Conservation (phyloP, 176 grass and related monocot genomes). For the Pontederia paniculata region DNA sequence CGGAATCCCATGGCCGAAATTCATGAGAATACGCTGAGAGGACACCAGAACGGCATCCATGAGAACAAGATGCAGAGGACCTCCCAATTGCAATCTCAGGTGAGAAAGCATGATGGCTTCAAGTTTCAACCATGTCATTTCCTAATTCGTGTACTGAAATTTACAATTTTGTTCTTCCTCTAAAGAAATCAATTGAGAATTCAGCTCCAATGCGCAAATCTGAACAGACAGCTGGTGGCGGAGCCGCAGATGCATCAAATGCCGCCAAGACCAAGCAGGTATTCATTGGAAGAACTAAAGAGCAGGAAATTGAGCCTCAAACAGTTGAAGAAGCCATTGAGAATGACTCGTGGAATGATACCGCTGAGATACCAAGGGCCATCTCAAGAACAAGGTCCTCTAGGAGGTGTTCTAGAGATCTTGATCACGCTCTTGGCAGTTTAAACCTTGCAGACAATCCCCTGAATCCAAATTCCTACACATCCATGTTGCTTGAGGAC, state of each 20-base stretch:
- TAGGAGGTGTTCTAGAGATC: constrained; percentile 57
- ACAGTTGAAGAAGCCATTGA: not conserved
- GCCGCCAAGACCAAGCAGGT: constrained; percentile 14
- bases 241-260: constrained; percentile 13
- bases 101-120: not conserved
- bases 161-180: not conserved
- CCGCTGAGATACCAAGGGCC: constrained; percentile 32
- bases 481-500: constrained; percentile 73
- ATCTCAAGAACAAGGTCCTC: constrained; percentile 45
- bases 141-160: not conserved
- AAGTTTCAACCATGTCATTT: not conserved
- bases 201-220: constrained; percentile 8
- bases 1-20: constrained; percentile 81
- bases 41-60: not conserved
- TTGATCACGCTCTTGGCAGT: constrained; percentile 35
- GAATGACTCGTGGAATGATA: constrained; percentile 1
- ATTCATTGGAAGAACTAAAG: not conserved
- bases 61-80: constrained; percentile 39
- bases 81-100: constrained; percentile 22
- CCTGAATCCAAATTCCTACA: constrained; percentile 36
- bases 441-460: not conserved
- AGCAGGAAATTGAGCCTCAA: constrained; percentile 7
- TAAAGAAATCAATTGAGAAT: constrained; percentile 11
- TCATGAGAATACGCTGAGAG: constrained; percentile 40
- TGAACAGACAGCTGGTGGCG: constrained; percentile 2